Conservation (phyloP, 305 asterid species). For the Andrographis paniculata region DNA sequence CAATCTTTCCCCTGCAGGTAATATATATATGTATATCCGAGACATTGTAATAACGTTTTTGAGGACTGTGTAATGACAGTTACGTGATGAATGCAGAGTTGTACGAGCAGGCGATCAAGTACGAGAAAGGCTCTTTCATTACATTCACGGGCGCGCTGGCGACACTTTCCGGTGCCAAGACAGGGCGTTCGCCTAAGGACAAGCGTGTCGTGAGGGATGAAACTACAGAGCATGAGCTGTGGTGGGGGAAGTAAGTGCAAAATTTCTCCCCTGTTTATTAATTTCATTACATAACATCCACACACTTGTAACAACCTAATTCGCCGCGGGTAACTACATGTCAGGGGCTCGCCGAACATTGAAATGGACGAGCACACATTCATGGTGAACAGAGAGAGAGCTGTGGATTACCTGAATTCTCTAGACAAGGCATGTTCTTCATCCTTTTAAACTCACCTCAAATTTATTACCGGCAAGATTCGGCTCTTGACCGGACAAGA, state of each 20-base stretch:
- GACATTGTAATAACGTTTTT: too few relatives aligned
- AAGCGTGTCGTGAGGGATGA: conserved; percentile 92
- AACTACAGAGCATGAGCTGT: conserved; percentile 67
- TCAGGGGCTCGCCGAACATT: conserved; percentile 96
- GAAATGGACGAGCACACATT: conserved; percentile 99
- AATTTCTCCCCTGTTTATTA: background rate
- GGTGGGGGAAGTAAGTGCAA: conserved; percentile 96
- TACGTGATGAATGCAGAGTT: conserved; percentile 51
- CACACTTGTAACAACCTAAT: background rate
- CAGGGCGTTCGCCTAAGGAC: conserved; percentile 96
- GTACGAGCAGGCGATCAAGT: conserved; percentile 87
- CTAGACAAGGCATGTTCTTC: conserved; percentile 99
- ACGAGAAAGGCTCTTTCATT: conserved; percentile 93
- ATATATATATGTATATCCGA: too few relatives aligned
- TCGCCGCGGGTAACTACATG: background rate
- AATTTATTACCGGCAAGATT: too few relatives aligned
- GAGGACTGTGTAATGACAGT: too few relatives aligned
- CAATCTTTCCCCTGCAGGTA: conserved; percentile 98
- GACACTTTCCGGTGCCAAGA: conserved; percentile 96
- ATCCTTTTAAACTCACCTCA: too few relatives aligned
- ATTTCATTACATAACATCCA: background rate
- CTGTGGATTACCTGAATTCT: conserved; percentile 93
- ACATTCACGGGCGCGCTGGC: conserved; percentile 91
- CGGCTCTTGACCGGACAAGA: too few relatives aligned
- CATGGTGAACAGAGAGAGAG: conserved; percentile 97